These are phyloP conservation scores for Coprinopsis marcescibilis DNA, from an alignment of 768 basidiomycete genomes.

Conservation along the genomic window DNA sequence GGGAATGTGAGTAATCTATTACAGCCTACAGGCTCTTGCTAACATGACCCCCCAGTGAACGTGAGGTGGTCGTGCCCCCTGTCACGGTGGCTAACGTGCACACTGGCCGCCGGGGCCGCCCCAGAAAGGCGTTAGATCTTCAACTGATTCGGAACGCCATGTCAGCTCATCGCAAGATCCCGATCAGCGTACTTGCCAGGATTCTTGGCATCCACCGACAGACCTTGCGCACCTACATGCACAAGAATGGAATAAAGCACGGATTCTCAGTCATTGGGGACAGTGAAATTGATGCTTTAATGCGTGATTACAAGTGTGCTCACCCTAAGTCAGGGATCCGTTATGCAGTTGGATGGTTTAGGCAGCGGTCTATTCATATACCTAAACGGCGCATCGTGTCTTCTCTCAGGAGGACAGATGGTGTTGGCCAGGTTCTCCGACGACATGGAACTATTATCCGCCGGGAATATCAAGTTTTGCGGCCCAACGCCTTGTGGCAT, in stretches of 20 bases:
- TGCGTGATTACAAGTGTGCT: not conserved
- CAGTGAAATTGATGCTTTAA: not conserved
- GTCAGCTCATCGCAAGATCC: not conserved
- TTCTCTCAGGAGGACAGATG: not conserved
- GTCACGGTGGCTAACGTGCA: not conserved
- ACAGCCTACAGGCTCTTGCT: not conserved
- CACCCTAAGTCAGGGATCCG: conserved; percentile 1
- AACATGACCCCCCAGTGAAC: not conserved
- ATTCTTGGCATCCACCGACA: not conserved
- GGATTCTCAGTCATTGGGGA: not conserved
- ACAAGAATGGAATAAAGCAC: not conserved
- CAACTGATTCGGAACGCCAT: not conserved
- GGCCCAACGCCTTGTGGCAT: conserved; percentile 30
- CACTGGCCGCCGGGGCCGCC: not conserved
- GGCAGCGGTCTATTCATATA: not conserved
- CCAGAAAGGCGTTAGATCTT: not conserved
- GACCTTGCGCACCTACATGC: not conserved
- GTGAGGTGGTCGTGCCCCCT: not conserved
- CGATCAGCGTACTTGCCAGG: not conserved
- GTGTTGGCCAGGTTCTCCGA: not conserved
- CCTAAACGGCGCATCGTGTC: not conserved
- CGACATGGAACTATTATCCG: not conserved
- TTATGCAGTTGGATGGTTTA: not conserved
- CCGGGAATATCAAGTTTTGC: conserved; percentile 24
- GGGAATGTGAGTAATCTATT: not conserved